These are phyloP conservation scores for Cryptococcus hybrid DNA, from an alignment of 1,284 basidiomycete species.

Conservation along the genomic window DNA sequence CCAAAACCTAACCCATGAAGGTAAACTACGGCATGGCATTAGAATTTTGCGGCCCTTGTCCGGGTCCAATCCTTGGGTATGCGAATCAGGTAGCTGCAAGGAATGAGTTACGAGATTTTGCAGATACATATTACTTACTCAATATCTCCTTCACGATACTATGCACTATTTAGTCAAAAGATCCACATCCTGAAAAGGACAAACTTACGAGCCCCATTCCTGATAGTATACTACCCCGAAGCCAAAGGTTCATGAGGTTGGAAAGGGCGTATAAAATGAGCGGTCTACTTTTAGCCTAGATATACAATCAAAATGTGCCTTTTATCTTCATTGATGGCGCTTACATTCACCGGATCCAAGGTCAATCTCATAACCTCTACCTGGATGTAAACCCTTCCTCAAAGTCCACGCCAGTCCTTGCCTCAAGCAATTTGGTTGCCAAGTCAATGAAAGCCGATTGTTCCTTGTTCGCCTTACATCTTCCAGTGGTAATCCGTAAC, in stretches of 20 bases:
- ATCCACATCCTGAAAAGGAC: background rate
- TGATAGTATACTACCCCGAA: conserved; percentile 30
- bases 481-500: conserved; percentile 64
- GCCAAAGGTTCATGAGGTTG: conserved; percentile 54
- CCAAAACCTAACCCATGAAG: conserved; percentile 85
- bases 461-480: conserved; percentile 50
- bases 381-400: conserved; percentile 62
- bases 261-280: conserved; percentile 67
- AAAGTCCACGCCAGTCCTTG: conserved; percentile 66
- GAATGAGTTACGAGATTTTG: background rate
- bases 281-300: conserved; percentile 57
- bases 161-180: conserved; percentile 8
- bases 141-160: conserved; percentile 50
- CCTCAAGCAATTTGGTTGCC: conserved; percentile 64
- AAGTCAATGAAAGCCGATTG: conserved; percentile 59
- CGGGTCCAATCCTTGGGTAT: conserved; percentile 65
- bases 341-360: conserved; percentile 70
- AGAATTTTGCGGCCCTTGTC: conserved; percentile 30
- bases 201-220: conserved; percentile 26
- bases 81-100: conserved; percentile 66
- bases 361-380: conserved; percentile 68
- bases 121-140: conserved; percentile 27
- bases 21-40: conserved; percentile 68
- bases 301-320: background rate
- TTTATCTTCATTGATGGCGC: conserved; percentile 24